Evolutionary conservation across 129 eudicot species (phyloP).

Genomic region (Mikania micrantha): DNA sequence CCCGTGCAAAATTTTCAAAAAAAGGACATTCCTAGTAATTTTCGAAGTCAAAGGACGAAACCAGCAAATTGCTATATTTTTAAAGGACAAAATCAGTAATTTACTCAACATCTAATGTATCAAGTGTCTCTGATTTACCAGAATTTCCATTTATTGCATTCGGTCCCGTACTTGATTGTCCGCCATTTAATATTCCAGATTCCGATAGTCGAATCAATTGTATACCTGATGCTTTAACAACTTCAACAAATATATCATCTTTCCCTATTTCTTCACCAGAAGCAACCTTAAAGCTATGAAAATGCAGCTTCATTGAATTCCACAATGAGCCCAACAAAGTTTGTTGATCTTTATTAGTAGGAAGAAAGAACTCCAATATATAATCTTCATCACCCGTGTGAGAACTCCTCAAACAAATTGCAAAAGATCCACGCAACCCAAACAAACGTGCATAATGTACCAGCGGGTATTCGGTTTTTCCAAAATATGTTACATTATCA

Average conservation of each 20-base stretch:
- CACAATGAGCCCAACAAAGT: constrained; percentile 51
- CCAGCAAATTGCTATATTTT: no score
- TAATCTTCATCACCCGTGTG: constrained; percentile 78
- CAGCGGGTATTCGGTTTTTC: constrained; percentile 74
- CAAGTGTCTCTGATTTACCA: constrained; percentile 27
- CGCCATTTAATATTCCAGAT: constrained; percentile 30
- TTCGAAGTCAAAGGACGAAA: no score
- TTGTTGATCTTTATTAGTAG: constrained; percentile 49
- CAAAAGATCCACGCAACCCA: constrained; percentile 60
- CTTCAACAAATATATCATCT: constrained; percentile 55
- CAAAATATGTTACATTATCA: constrained; percentile 57
- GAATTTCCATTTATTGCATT: constrained; percentile 18
- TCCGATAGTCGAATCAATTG: constrained; percentile 36
- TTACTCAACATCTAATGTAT: no score
- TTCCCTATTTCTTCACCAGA: constrained; percentile 68
- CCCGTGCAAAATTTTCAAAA: no score
- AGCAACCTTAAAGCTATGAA: constrained; percentile 64
- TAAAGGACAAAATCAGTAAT: no score
- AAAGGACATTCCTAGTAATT: no score
- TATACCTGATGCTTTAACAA: constrained; percentile 50
- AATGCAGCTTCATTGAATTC: constrained; percentile 62
- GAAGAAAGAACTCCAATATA: constrained; percentile 81
- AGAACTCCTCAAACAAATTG: constrained; percentile 69
- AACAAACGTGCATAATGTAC: constrained; percentile 91
- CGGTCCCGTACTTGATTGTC: constrained; percentile 21